Evolutionary conservation across 805 yeast species (phyloP), one percentile per base, ranked within the genome.

Genomic region (Wickerhamomyces canadensis): DNA sequence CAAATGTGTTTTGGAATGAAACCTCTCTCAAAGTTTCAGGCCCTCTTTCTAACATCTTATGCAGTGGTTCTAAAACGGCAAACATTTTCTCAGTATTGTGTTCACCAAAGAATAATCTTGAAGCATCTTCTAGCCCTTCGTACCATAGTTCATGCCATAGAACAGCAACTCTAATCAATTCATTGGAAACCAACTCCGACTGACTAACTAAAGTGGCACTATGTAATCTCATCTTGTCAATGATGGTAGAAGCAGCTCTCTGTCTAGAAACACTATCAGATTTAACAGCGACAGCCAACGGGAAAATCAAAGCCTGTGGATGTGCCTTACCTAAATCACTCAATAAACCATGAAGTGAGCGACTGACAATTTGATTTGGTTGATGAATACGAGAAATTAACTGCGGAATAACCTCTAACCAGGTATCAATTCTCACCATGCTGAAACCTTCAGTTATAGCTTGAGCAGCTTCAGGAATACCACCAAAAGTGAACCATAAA

Each of bases 71-170:
- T 35, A 93, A 62, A 1, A 88, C 88, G 14, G 85, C 80, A 61
- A 85, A 84, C 98, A 93, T 93, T 58, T 86, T 88, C 37, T 88
- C 96, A 11, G 91, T 84, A 54, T 93, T 88, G 50, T 87, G 93
- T 44, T 93, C 98, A 25, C 94, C 96, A 60, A 88, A 91, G 65
- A 82, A 93, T 36, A 84, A 72, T 41, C 96, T 70, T 4, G 96
- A 88, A 0, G 98, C 98, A 64, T 93, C 96, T 57, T 93, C 99
- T 23, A 93, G 68, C 3, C 95, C 97, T 62, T 91, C 98, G 50
- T 88, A 89, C 98, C 99, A 93, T 56, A 84, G 82, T 54, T 93
- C 99, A 53, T 88, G 95, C 97, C 98, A 89, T 42, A 93, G 62
- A 4, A 91, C 96, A 1, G 98, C 96, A 14, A 88, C 96, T 47